Conservation (phyloP, 2,329 filamentous ascomycete species). For the Colletotrichum tropicicola region DNA sequence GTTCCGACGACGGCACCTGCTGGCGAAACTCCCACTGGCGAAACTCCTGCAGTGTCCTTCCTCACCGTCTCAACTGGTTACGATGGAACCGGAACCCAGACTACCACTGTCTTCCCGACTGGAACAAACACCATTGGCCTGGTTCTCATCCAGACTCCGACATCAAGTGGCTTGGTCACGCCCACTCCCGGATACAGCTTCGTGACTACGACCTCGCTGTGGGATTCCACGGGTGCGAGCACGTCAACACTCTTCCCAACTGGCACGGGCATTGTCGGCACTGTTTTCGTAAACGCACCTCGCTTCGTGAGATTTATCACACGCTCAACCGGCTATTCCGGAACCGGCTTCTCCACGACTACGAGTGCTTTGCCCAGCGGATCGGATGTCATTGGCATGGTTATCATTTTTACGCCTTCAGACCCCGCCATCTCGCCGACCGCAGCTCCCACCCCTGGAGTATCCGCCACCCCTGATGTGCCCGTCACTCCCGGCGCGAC, state of each 20-base stretch:
- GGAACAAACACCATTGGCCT: constrained; percentile 2
- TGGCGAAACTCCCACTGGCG: background rate
- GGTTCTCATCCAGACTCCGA: constrained; percentile 20
- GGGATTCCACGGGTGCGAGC: constrained; percentile 6
- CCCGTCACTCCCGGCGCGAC: background rate
- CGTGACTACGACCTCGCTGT: background rate
- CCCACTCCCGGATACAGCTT: background rate
- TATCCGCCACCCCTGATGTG: background rate
- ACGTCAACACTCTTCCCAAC: constrained; percentile 6
- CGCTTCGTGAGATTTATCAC: background rate
- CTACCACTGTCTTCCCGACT: constrained; percentile 4
- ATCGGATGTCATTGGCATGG: constrained; percentile 12
- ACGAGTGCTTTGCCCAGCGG: background rate
- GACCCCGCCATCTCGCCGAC: background rate
- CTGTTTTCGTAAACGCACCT: background rate
- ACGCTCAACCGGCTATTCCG: background rate
- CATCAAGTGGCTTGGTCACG: background rate
- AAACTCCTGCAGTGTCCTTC: background rate
- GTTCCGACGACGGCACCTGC: background rate
- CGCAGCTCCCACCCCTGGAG: background rate
- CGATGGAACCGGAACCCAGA: constrained; percentile 7
- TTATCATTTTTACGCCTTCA: background rate
- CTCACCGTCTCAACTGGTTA: constrained; percentile 18
- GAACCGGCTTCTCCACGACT: background rate
- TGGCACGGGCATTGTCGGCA: background rate